Evolutionary conservation across 495 filamentous ascomycete genomes (phyloP).

Genomic region (Elasticomyces elasticus): DNA sequence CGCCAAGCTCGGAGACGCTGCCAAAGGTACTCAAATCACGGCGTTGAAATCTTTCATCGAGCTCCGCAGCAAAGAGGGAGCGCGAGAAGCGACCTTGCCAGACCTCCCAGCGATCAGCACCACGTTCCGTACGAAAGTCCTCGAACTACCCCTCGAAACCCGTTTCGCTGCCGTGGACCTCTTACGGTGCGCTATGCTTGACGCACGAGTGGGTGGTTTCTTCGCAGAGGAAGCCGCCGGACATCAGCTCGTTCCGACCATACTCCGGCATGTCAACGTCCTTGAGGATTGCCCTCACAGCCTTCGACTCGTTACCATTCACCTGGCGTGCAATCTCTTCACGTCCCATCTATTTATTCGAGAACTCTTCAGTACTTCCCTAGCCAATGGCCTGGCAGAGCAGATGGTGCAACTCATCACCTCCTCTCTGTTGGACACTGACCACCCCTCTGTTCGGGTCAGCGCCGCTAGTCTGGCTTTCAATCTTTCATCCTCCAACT

Average conservation of each 20-base stretch:
- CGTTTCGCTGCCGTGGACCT: slow-evolving; percentile 78
- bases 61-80: slow-evolving; percentile 38
- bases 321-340: slow-evolving; percentile 56
- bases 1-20: slow-evolving; percentile 55
- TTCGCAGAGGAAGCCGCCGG: slow-evolving; percentile 66
- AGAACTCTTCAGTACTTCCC: slow-evolving; percentile 23
- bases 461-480: slow-evolving; percentile 75
- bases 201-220: slow-evolving; percentile 75
- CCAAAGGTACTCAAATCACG: slow-evolving; percentile 44
- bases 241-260: slow-evolving; percentile 45
- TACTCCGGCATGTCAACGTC: slow-evolving; percentile 51
- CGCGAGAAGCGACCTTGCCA: slow-evolving; percentile 52
- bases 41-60: slow-evolving; percentile 27
- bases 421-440: slow-evolving; percentile 45
- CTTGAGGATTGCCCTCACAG: slow-evolving; percentile 56
- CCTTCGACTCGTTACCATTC: slow-evolving; percentile 68
- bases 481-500: slow-evolving; percentile 65
- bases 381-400: slow-evolving; percentile 23
- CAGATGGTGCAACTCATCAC: slow-evolving; percentile 42
- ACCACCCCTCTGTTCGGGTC: slow-evolving; percentile 49
- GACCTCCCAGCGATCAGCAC: slow-evolving; percentile 44
- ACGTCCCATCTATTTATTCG: slow-evolving; percentile 41
- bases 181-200: slow-evolving; percentile 62
- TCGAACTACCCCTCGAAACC: slow-evolving; percentile 43
- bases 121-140: slow-evolving; percentile 42